These are phyloP conservation scores for Orbilia ellipsospora DNA, from an alignment of 2,329 filamentous ascomycete genomes.

Conservation along the genomic window DNA sequence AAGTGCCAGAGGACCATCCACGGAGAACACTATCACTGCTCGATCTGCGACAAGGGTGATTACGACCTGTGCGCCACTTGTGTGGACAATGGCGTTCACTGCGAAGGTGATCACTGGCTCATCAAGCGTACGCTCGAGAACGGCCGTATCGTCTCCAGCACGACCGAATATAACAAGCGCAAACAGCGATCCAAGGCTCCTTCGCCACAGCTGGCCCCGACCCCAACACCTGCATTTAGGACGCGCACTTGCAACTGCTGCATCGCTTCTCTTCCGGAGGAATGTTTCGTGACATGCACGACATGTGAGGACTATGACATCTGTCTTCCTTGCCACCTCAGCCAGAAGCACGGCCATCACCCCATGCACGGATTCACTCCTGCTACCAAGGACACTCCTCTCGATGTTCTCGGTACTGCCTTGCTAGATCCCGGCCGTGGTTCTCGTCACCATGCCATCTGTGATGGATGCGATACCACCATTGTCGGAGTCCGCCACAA, in stretches of 20 bases:
- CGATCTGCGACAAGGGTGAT: slow-evolving; percentile 90
- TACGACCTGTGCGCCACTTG: slow-evolving; percentile 91
- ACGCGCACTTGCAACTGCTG: slow-evolving; percentile 78
- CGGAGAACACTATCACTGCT: slow-evolving; percentile 91
- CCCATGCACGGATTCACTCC: slow-evolving; percentile 83
- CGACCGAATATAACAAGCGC: slow-evolving; percentile 80
- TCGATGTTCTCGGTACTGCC: slow-evolving; percentile 72
- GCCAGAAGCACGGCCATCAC: slow-evolving; percentile 86
- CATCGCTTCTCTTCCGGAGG: slow-evolving; percentile 71
- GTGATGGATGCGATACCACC: slow-evolving; percentile 90
- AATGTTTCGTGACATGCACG: slow-evolving; percentile 84
- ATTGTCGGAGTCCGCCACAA: slow-evolving; percentile 94
- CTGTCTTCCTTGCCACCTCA: slow-evolving; percentile 82
- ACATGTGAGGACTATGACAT: slow-evolving; percentile 91
- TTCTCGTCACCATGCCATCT: slow-evolving; percentile 85
- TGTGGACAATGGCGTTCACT: slow-evolving; percentile 78
- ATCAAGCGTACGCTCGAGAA: slow-evolving; percentile 87
- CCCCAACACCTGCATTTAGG: slow-evolving; percentile 43
- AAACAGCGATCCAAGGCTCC: slow-evolving; percentile 60
- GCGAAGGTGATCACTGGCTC: slow-evolving; percentile 87
- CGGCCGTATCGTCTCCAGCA: slow-evolving; percentile 84
- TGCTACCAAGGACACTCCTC: slow-evolving; percentile 71
- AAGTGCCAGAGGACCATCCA: slow-evolving; percentile 81
- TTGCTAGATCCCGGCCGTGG: slow-evolving; percentile 84
- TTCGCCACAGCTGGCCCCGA: slow-evolving; percentile 36